Evolutionary conservation across 2,329 filamentous ascomycete species (phyloP).

Genomic region (Aspergillus neoniger): DNA sequence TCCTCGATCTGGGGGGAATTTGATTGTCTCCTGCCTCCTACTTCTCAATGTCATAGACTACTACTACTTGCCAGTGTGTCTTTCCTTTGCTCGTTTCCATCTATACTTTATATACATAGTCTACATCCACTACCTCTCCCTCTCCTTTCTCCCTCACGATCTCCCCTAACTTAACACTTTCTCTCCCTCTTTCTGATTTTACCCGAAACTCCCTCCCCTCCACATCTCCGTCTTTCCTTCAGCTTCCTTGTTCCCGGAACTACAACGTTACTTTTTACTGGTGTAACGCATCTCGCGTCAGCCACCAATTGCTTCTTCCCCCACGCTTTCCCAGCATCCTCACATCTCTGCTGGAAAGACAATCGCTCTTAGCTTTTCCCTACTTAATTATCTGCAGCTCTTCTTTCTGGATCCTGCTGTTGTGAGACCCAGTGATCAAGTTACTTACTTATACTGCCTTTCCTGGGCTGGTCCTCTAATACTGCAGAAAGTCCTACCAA

Average conservation of each 20-base stretch:
- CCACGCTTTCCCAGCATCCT: conserved; percentile 12
- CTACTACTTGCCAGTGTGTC: no score
- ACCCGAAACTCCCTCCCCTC: conserved; percentile 1
- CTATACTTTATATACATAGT: no score
- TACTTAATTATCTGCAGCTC: conserved; percentile 8
- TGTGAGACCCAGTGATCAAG: not conserved
- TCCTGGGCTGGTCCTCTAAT: conserved; percentile 1
- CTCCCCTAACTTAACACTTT: no score
- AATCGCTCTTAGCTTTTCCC: conserved; percentile 19
- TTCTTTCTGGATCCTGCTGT: not conserved
- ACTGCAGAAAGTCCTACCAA: conserved; percentile 15
- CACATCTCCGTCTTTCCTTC: not conserved
- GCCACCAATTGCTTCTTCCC: conserved; percentile 23
- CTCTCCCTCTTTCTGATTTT: not conserved
- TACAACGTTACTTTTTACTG: no score
- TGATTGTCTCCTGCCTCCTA: no score
- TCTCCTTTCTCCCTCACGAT: no score
- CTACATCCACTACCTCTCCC: no score
- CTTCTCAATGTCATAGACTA: no score
- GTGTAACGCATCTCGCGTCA: conserved; percentile 7
- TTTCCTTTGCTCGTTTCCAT: no score
- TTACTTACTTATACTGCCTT: no score
- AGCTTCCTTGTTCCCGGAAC: not conserved
- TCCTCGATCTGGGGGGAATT: not conserved
- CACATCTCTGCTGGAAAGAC: conserved; percentile 3